phyloP scores from a whole-genome alignment of 495 filamentous ascomycete species.

The Talaromyces stipitatus region DNA sequence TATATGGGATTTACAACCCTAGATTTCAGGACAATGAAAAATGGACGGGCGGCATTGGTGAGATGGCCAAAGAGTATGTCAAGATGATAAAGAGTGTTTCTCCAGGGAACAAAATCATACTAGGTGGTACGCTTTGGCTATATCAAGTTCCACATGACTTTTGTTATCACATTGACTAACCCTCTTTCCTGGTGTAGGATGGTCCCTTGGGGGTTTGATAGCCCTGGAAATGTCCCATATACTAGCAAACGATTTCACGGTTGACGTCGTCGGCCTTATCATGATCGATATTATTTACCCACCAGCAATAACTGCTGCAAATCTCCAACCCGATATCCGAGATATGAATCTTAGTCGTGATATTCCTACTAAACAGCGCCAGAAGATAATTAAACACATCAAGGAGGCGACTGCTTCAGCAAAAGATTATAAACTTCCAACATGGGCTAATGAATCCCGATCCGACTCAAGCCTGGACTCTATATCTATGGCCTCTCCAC shows the following conservation, averaged over 20 bases:
- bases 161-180: not conserved
- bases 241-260: not conserved
- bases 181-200: not conserved
- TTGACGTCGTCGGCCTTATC: not conserved
- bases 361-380: not conserved
- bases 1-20: constrained; percentile 33
- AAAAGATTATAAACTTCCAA: not conserved
- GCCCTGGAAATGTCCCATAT: not conserved
- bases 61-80: constrained; percentile 28
- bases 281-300: constrained; percentile 1
- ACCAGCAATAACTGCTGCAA: not conserved
- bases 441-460: not conserved
- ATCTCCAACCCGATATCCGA: not conserved
- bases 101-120: not conserved
- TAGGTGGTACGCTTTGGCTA: not conserved
- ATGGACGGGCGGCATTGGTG: constrained; percentile 24
- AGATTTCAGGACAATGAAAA: constrained; percentile 14
- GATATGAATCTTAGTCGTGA: not conserved
- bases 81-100: constrained; percentile 10
- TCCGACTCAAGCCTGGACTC: not conserved
- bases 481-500: not conserved
- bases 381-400: not conserved
- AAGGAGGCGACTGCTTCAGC: not conserved
- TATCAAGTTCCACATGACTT: not conserved
- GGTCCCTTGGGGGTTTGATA: not conserved